A percentile compares a stretch with the other conserved stretches of the same genome.
These are phyloP conservation scores for Gossypium davidsonii DNA, from an alignment of 441 rosid genomes.

Conservation along the genomic window DNA sequence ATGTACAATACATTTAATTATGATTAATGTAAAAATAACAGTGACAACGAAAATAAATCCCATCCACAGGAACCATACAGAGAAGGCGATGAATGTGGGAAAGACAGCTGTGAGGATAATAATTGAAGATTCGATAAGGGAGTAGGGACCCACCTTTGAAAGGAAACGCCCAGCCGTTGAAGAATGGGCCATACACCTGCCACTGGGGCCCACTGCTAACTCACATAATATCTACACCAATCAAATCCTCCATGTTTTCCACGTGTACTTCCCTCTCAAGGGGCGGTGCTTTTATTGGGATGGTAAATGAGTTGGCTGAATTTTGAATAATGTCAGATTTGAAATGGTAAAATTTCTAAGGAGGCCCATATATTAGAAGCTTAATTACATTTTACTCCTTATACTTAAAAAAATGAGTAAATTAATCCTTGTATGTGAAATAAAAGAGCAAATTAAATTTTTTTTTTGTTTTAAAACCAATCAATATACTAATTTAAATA, in stretches of 20 bases:
- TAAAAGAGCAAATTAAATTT: too few species aligned
- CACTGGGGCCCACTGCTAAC: neutral
- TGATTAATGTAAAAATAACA: rapidly evolving
- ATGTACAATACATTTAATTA: rapidly evolving
- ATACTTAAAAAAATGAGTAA: rapidly evolving
- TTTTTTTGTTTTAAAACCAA: too few species aligned
- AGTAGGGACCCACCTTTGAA: neutral
- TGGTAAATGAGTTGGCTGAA: neutral
- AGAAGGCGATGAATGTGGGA: neutral
- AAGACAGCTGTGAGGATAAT: neutral
- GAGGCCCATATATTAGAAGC: too few species aligned
- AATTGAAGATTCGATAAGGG: neutral
- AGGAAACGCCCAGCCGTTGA: neutral
- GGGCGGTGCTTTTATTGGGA: neutral
- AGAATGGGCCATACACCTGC: neutral
- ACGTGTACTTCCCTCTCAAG: neutral
- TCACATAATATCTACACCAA: neutral
- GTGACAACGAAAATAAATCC: rapidly evolving
- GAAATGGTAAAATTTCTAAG: rapidly evolving
- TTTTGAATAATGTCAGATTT: too few species aligned
- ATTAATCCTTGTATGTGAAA: rapidly evolving
- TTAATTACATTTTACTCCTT: too few species aligned
- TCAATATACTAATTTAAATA: too few species aligned
- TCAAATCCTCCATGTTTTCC: neutral
- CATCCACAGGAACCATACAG: too few species aligned